Percentiles rank a stretch among this genome's conserved stretches.
These are phyloP conservation scores for Sphaerostilbella broomeana DNA, from an alignment of 2,329 filamentous ascomycete genomes.

Conservation along the genomic window DNA sequence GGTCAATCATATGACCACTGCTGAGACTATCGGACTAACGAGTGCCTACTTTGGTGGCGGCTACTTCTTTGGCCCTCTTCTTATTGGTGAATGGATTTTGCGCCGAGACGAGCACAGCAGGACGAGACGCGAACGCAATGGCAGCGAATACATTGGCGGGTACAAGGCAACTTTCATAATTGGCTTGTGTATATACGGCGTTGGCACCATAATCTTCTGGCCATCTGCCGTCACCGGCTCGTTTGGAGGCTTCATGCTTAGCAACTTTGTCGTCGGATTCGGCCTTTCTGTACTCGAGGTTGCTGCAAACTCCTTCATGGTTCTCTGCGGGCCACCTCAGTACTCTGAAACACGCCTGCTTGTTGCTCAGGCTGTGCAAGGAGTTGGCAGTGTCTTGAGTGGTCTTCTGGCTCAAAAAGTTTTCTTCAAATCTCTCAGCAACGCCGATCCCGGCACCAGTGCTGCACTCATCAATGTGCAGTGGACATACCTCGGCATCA, in stretches of 20 bases:
- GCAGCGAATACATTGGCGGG: slow-evolving; percentile 48
- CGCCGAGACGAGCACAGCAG: slow-evolving; percentile 57
- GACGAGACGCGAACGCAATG: slow-evolving; percentile 32
- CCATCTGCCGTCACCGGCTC: slow-evolving; percentile 67
- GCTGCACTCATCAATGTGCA: slow-evolving; percentile 65
- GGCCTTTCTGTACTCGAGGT: slow-evolving; percentile 74
- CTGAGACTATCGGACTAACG: slow-evolving; percentile 61
- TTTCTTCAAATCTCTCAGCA: slow-evolving; percentile 59
- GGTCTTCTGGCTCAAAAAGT: slow-evolving; percentile 66
- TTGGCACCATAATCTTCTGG: slow-evolving; percentile 81
- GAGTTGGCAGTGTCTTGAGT: slow-evolving; percentile 65
- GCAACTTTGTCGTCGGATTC: slow-evolving; percentile 67
- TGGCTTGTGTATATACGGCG: slow-evolving; percentile 67
- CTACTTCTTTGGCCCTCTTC: slow-evolving; percentile 63
- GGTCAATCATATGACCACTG: slow-evolving; percentile 53
- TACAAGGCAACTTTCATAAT: slow-evolving; percentile 77
- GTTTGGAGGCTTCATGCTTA: slow-evolving; percentile 71
- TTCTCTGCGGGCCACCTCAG: slow-evolving; percentile 64
- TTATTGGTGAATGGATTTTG: slow-evolving; percentile 64
- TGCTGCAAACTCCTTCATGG: slow-evolving; percentile 68
- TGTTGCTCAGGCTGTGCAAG: slow-evolving; percentile 70
- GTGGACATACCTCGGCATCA: slow-evolving; percentile 80
- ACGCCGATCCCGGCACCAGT: slow-evolving; percentile 20
- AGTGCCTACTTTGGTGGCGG: slow-evolving; percentile 64
- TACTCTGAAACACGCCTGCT: slow-evolving; percentile 71